Evolutionary conservation across 176 grass and related monocot species (phyloP).

Genomic region (Avena insularis): DNA sequence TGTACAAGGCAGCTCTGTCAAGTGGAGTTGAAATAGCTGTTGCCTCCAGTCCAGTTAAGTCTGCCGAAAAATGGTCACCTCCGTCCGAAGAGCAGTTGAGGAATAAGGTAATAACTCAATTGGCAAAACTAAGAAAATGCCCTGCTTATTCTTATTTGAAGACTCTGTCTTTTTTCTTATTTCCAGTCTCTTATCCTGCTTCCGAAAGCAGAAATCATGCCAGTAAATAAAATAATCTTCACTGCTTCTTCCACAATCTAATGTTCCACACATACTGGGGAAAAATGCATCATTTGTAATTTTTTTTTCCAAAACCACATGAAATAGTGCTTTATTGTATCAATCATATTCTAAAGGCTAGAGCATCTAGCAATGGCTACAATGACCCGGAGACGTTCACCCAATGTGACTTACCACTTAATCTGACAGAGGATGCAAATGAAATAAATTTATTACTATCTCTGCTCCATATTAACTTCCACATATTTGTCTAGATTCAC

Average conservation of each 20-base stretch:
- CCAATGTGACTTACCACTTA: not conserved
- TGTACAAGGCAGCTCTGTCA: slow-evolving; percentile 84
- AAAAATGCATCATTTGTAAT: not conserved
- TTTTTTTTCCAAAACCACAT: not conserved
- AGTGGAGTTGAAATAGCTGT: slow-evolving; percentile 87
- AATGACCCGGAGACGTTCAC: too few relatives aligned
- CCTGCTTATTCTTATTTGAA: too few relatives aligned
- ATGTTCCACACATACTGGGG: too few relatives aligned
- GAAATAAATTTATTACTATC: too few relatives aligned
- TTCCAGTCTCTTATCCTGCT: not conserved
- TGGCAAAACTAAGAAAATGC: too few relatives aligned
- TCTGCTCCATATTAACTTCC: too few relatives aligned
- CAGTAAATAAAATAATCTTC: too few relatives aligned
- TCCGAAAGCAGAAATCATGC: too few relatives aligned
- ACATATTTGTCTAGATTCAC: too few relatives aligned
- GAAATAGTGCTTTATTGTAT: not conserved
- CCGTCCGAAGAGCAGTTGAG: slow-evolving; percentile 62
- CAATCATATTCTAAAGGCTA: not conserved
- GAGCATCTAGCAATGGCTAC: not conserved
- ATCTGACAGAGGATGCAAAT: not conserved
- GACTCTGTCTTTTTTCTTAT: not conserved
- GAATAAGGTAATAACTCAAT: slow-evolving; percentile 54
- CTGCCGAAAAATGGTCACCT: not conserved
- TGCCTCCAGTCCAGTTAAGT: slow-evolving; percentile 51
- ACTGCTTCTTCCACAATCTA: too few relatives aligned